Evolutionary conservation across 768 basidiomycete genomes (phyloP).

Genomic region (Serendipita sp.): DNA sequence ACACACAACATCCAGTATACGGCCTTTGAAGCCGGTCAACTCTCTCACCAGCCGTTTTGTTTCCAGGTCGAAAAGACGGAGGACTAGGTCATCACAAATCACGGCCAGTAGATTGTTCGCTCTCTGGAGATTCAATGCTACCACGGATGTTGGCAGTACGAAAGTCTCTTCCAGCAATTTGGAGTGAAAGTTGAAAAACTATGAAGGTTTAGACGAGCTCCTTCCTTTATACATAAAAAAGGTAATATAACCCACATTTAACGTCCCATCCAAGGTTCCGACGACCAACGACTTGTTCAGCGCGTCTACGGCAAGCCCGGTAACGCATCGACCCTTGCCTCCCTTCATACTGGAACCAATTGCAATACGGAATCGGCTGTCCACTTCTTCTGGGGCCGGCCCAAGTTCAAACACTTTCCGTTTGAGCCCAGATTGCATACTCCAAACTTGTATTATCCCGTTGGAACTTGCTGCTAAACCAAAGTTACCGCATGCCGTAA

Average conservation of each 20-base stretch:
- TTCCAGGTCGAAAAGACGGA: constrained; percentile 84
- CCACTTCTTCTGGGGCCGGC: constrained; percentile 38
- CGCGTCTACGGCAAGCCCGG: constrained; percentile 72
- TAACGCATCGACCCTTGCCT: constrained; percentile 39
- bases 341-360: constrained; percentile 19
- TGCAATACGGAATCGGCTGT: constrained; percentile 24
- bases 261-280: constrained; percentile 71
- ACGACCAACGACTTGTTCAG: constrained; percentile 70
- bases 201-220: background rate
- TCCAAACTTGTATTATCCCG: constrained; percentile 79
- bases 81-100: constrained; percentile 69
- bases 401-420: constrained; percentile 64
- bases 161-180: constrained; percentile 55
- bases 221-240: background rate
- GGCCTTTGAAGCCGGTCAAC: constrained; percentile 61
- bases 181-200: constrained; percentile 97
- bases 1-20: constrained; percentile 72
- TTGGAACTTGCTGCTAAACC: constrained; percentile 71
- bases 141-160: constrained; percentile 47
- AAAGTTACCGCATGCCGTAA: constrained; percentile 93
- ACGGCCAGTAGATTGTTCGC: constrained; percentile 74
- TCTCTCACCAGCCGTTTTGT: constrained; percentile 79
- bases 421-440: constrained; percentile 85
- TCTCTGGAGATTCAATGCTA: constrained; percentile 59
- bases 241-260: constrained; percentile 50